A percentile compares a stretch with the other conserved stretches of the same genome.
These are phyloP conservation scores for Lactarius quietus DNA, from an alignment of 768 basidiomycete genomes.

Conservation along the genomic window DNA sequence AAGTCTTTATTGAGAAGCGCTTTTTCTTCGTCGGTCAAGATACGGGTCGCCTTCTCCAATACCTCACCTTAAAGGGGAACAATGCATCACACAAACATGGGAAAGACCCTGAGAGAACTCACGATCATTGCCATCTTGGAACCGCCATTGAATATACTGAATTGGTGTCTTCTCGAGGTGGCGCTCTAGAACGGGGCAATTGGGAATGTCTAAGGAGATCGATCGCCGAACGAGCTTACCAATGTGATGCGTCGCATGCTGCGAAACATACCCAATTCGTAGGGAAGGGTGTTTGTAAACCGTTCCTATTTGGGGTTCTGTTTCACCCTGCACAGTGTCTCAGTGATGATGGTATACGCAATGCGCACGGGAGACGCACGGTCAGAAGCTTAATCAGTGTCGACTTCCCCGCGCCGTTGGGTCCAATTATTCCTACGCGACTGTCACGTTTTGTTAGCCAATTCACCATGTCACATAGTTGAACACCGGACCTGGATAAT, in stretches of 20 bases:
- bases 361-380: conserved; percentile 39
- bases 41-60: conserved; percentile 86
- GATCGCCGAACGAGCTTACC: conserved; percentile 41
- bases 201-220: conserved; percentile 7
- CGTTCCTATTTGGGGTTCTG: conserved; percentile 82
- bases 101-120: conserved; percentile 33
- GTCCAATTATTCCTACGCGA: conserved; percentile 88
- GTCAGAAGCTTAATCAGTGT: conserved; percentile 94
- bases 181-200: conserved; percentile 49
- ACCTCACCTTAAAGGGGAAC: conserved; percentile 60
- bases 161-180: conserved; percentile 97
- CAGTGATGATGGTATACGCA: conserved; percentile 7
- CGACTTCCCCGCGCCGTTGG: conserved; percentile 95
- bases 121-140: conserved; percentile 98
- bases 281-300: conserved; percentile 94
- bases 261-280: conserved; percentile 94
- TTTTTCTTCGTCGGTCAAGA: conserved; percentile 85
- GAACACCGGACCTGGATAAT: conserved; percentile 64
- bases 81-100: conserved; percentile 16
- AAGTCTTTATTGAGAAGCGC: conserved; percentile 77
- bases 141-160: conserved; percentile 98
- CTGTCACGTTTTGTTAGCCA: conserved; percentile 39
- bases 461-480: conserved; percentile 27
- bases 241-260: conserved; percentile 97
- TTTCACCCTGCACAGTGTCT: conserved; percentile 64